Evolutionary conservation across 2,329 filamentous ascomycete genomes (phyloP).

Genomic region (Diaporthe capsici): DNA sequence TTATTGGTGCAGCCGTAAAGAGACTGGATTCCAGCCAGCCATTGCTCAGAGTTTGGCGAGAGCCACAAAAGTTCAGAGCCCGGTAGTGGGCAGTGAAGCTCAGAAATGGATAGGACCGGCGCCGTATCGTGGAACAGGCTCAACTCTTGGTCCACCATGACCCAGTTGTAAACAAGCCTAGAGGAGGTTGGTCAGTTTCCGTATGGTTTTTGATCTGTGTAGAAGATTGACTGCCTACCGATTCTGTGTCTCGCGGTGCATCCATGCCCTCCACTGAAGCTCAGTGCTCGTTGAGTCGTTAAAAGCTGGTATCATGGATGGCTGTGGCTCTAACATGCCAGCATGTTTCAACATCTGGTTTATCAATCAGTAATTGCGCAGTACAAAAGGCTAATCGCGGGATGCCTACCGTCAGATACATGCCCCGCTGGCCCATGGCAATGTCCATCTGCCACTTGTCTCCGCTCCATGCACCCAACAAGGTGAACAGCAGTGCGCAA

Average conservation of each 20-base stretch:
- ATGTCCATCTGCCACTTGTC: slow-evolving; percentile 86
- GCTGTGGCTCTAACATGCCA: slow-evolving; percentile 72
- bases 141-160: slow-evolving; percentile 81
- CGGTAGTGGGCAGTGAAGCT: slow-evolving; percentile 76
- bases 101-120: slow-evolving; percentile 74
- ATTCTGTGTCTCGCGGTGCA: slow-evolving; percentile 74
- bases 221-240: slow-evolving; percentile 58
- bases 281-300: slow-evolving; percentile 59
- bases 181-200: background rate
- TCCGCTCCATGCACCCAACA: slow-evolving; percentile 79
- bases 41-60: slow-evolving; percentile 69
- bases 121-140: slow-evolving; percentile 75
- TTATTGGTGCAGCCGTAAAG: slow-evolving; percentile 66
- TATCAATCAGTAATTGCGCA: slow-evolving; percentile 45
- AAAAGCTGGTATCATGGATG: slow-evolving; percentile 59
- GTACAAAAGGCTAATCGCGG: background rate
- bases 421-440: slow-evolving; percentile 79
- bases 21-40: slow-evolving; percentile 71
- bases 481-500: slow-evolving; percentile 76
- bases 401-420: slow-evolving; percentile 72
- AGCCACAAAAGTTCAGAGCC: slow-evolving; percentile 74
- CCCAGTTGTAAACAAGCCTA: slow-evolving; percentile 81
- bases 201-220: background rate
- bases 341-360: slow-evolving; percentile 77
- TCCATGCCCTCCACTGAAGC: slow-evolving; percentile 75